Base-by-base conservation (phyloP, 164 flowering plant genomes). In the Umbilicus rupestris region DNA sequence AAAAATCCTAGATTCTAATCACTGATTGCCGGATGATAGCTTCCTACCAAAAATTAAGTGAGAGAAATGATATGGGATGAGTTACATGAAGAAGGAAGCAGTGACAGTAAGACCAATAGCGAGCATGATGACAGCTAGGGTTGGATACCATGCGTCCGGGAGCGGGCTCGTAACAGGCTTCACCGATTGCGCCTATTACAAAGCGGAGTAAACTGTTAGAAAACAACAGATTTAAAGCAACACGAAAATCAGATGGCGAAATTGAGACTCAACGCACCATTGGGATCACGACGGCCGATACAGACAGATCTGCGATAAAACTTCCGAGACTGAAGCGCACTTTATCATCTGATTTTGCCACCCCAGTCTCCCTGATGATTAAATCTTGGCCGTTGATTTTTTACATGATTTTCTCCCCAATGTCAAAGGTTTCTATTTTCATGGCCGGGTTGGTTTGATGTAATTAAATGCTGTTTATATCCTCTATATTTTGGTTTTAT, bases 51-150 rank as follows among this genome's bases (percentile, higher is more conserved):
- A n/a, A n/a, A 6, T 50, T 52, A 66, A 42, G 35, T 9, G 42
- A 46, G 10, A 6, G 24, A 16, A 16, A 42, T 26, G 8, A 19
- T 62, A 64, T 57, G 31, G 28, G 72, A 76, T 62, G 29, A 58
- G 89, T 78, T 73, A 92, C 97, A 92, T 88, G 89, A 92, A 92
- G 82, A 92, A 92, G 26, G 86, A 83, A 59, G 96, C 96, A 24
- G 98, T 83, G 75, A 84, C 69, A 35, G 85, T 49, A 49, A 93
- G 88, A 41, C 98, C 98, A 47, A 86, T 39, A 0, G 84, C 74
- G 65, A 93, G 84, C 85, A 87, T 78, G 62, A 84, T 59, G 57
- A 86, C 73, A 2, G 97, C 81, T 15, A 90, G 80, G 22, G 92
- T 74, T 17, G 98, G 97, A 73, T 84, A 90, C 95, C 80, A 82